Conservation (phyloP, 2,329 filamentous ascomycete species). For the Botryotinia narcissicola region DNA sequence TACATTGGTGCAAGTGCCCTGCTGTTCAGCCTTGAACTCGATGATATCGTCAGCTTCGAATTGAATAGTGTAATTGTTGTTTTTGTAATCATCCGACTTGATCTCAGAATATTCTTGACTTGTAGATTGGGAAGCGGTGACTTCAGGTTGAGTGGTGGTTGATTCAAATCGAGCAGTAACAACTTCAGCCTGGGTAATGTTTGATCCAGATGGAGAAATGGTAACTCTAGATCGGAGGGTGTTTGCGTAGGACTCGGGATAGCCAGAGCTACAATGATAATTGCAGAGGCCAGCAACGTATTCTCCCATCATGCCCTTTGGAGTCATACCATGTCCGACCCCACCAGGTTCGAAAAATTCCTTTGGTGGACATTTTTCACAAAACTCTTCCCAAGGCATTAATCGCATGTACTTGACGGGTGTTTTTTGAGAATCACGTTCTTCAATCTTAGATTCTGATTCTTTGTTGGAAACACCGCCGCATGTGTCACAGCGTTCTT, state of each 20-base stretch:
- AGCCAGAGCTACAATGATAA: not conserved
- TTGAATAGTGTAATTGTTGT: not conserved
- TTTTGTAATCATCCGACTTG: not conserved
- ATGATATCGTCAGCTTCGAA: not conserved
- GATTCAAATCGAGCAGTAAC: not conserved
- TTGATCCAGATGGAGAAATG: not conserved
- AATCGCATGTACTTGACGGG: not conserved
- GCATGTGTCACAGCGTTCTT: not conserved
- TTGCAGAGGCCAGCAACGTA: not conserved
- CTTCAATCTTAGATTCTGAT: not conserved
- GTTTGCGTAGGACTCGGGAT: not conserved
- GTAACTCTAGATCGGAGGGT: not conserved
- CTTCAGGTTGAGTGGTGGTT: not conserved
- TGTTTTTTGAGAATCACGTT: not conserved
- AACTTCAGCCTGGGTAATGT: not conserved
- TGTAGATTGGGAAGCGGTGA: not conserved
- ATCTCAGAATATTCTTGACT: not conserved
- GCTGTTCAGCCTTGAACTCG: not conserved
- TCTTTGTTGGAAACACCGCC: not conserved
- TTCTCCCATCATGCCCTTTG: not conserved
- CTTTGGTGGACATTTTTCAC: not conserved
- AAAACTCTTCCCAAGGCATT: not conserved
- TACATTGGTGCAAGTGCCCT: conserved; percentile 47
- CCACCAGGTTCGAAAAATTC: not conserved
- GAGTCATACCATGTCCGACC: not conserved